Base-by-base conservation (phyloP, 2,329 filamentous ascomycete genomes). In the Penicillium olsonii region DNA sequence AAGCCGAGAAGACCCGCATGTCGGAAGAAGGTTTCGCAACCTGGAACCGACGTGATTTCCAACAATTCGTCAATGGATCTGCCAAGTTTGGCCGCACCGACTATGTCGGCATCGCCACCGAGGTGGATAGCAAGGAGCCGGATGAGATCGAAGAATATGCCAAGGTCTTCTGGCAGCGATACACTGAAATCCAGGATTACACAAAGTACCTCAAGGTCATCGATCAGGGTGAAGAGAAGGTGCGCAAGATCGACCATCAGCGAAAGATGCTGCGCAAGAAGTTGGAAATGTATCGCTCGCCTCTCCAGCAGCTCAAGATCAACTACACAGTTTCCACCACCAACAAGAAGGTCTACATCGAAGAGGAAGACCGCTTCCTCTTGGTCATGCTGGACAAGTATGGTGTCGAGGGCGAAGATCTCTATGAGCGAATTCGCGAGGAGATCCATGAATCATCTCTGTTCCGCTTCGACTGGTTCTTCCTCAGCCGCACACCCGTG, bases 381-480 rank as follows among this genome's bases (percentile, higher is more conserved):
- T 80, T 99, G 27, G 92, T 99, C 42, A 87, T 96, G 74, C 80
- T 99, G 5, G 91, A 99, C 73, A 89, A 87, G 70, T 88, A 91
- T 62, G 94, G 95, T 6, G 85, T 99, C 29, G 95, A 99, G 67
- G 87, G 88, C 1, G 92, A 97, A 63, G 84, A 84, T 27, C 82
- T 99, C 55, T 95, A 94, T 69, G 94, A 99, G 62, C 87, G 85
- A 69, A 96, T 99, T 66, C 87, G 94, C n/a, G 92, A 97, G 57
- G 94, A 97, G 68, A 96, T 99, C 58, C 87, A 92, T 27, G 91
- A 96, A 58, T 92, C 87, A 48, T 92, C 94, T 9, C 78, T 99
- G 3, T 99, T 99, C 81, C 85, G 94, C 33, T 99, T 99, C 64
- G 94, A 99, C 69, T 99, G 95, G 95, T 99, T 99, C 77, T 96